Conservation (phyloP, 2,329 filamentous ascomycete genomes). For the Phaeoacremonium minimum region DNA sequence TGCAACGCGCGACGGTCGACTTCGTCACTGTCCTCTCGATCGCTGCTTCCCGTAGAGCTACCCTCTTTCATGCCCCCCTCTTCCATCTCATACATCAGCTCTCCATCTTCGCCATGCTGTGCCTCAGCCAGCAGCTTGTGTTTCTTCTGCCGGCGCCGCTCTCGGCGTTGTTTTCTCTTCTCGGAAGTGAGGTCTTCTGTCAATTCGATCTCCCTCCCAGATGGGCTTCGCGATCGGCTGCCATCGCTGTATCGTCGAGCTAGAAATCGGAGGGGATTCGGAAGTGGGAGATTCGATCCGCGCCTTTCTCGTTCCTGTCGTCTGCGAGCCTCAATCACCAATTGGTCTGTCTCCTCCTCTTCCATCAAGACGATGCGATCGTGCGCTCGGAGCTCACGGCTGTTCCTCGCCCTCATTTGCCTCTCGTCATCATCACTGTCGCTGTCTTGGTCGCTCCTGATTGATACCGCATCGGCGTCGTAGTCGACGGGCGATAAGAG, state of each 20-base stretch:
- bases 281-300: constrained; percentile 43
- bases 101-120: constrained; percentile 62
- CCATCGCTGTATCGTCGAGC: constrained; percentile 32
- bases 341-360: constrained; percentile 65
- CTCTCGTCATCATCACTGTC: constrained; percentile 74
- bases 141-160: constrained; percentile 48
- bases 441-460: constrained; percentile 68
- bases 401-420: constrained; percentile 60
- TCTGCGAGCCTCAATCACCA: constrained; percentile 49
- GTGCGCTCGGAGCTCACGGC: constrained; percentile 64
- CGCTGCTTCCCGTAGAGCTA: constrained; percentile 58
- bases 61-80: constrained; percentile 69
- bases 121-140: constrained; percentile 48
- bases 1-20: constrained; percentile 49
- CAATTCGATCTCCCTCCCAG: constrained; percentile 29
- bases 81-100: constrained; percentile 88
- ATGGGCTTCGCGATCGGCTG: constrained; percentile 29
- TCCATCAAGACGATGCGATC: constrained; percentile 70
- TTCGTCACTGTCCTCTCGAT: constrained; percentile 56
- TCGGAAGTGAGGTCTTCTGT: constrained; percentile 44
- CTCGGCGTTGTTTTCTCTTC: constrained; percentile 43
- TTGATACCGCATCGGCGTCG: constrained; percentile 65
- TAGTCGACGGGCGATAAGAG: constrained; percentile 61
- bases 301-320: constrained; percentile 41
- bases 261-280: constrained; percentile 42